Evolutionary conservation across 306 rosid genomes (phyloP).

Genomic region (Trichosanthes cucumerina): DNA sequence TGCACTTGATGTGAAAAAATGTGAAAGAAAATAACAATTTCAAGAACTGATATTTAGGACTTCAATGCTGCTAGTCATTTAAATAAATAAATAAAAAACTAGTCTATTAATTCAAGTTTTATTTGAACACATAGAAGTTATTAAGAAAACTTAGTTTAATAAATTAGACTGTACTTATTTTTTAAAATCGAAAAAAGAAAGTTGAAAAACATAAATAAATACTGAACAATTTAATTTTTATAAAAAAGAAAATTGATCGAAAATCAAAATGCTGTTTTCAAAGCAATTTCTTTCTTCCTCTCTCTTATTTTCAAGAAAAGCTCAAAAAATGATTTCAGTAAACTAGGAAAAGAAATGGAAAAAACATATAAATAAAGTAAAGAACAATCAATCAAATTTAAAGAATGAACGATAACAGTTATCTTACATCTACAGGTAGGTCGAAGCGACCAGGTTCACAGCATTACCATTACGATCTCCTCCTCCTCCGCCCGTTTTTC

Average conservation of each 20-base stretch:
- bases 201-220: neutral
- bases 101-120: neutral
- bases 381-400: neutral
- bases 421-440: neutral
- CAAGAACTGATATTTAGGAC: neutral
- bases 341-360: neutral
- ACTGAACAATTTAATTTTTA: neutral
- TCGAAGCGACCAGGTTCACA: conserved; percentile 28
- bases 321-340: neutral
- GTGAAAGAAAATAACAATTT: neutral
- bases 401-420: neutral
- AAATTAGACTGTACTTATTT: neutral
- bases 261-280: neutral
- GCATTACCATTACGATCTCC: conserved; percentile 23
- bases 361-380: neutral
- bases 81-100: neutral
- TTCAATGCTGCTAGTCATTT: neutral
- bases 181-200: neutral
- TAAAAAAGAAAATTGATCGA: neutral
- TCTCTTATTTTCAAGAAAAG: neutral
- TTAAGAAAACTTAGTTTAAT: neutral
- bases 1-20: neutral
- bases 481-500: conserved; percentile 9
- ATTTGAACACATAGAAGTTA: neutral
- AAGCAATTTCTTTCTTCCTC: neutral